A percentile compares a stretch with the other conserved stretches of the same genome.
Evolutionary conservation across 163 green algal genomes (phyloP).

Genomic region (Scenedesmus sp.): DNA sequence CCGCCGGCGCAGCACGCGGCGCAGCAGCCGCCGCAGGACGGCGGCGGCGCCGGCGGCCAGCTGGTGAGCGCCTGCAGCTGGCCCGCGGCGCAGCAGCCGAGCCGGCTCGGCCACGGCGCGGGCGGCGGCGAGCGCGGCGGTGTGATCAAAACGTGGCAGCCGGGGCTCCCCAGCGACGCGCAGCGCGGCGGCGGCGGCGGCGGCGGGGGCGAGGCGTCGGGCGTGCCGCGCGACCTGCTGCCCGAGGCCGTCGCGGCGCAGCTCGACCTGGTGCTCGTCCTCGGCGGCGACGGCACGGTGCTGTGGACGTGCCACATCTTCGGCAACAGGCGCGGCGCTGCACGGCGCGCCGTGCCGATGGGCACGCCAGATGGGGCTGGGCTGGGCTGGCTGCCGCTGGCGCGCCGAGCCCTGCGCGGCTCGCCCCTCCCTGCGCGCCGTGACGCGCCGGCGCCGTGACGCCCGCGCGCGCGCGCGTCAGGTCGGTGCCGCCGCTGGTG

Average conservation of each 20-base stretch:
- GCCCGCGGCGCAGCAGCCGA: neutral
- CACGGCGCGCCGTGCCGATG: too few species aligned
- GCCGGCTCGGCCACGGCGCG: neutral
- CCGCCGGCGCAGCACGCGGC: neutral
- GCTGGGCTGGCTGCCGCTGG: too few species aligned
- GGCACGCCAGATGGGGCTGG: too few species aligned
- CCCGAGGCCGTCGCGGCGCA: constrained; percentile 54
- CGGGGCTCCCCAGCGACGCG: neutral
- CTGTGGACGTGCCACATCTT: constrained; percentile 89
- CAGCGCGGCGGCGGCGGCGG: constrained; percentile 5
- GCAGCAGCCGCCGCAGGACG: neutral
- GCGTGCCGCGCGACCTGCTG: constrained; percentile 22
- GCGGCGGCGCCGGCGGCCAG: neutral
- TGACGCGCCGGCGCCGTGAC: too few species aligned
- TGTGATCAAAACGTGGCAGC: constrained; percentile 20
- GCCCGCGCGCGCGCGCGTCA: too few species aligned
- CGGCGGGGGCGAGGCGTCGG: neutral
- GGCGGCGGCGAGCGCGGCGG: neutral
- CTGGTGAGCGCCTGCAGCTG: neutral
- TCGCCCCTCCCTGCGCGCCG: too few species aligned
- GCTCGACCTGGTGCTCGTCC: constrained; percentile 65
- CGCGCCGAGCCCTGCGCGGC: too few species aligned
- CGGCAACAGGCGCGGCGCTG: constrained; percentile 56
- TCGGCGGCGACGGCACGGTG: constrained; percentile 83
- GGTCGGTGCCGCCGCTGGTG: constrained; percentile 78